Conservation (phyloP, 371 early-diverging fungal genomes). For the Rhizopus stolonifer region DNA sequence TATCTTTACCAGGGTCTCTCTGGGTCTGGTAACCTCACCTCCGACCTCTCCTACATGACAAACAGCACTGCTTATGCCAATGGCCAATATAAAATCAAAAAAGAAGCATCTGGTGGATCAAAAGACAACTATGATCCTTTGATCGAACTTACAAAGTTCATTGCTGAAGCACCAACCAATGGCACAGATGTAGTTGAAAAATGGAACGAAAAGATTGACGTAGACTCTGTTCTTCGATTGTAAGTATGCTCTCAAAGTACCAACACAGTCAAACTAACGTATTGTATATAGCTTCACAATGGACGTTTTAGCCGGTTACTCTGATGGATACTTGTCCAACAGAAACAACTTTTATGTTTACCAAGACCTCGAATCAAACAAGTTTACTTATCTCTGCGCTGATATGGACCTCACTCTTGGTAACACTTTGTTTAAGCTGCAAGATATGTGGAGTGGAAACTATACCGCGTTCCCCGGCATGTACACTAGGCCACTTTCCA, state of each 20-base stretch:
- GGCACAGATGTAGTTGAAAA: constrained; percentile 11
- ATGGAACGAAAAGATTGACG: constrained; percentile 26
- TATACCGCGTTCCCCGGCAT: constrained; percentile 34
- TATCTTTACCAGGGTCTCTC: constrained; percentile 23
- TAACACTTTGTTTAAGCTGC: neutral
- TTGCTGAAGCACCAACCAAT: constrained; percentile 15
- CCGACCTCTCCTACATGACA: constrained; percentile 13
- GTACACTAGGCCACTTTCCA: constrained; percentile 12
- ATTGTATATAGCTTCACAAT: constrained; percentile 18
- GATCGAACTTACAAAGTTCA: constrained; percentile 32
- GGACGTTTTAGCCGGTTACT: constrained; percentile 29
- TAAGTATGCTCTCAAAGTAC: neutral
- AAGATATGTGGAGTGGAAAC: constrained; percentile 24
- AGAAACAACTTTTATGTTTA: constrained; percentile 11
- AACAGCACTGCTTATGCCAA: constrained; percentile 14
- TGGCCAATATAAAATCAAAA: constrained; percentile 25
- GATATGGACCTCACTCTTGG: constrained; percentile 35
- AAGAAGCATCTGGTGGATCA: constrained; percentile 12
- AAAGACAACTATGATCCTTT: constrained; percentile 15
- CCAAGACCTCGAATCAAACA: constrained; percentile 9
- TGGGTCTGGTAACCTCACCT: neutral
- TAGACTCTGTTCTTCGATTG: constrained; percentile 9
- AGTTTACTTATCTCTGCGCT: constrained; percentile 8
- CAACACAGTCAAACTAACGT: neutral
- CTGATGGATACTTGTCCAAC: constrained; percentile 30